These are phyloP conservation scores for Malus domestica DNA, from an alignment of 306 rosid genomes.

Conservation along the genomic window ASM211411v1 NC_041801.1:33362001-33362500, in stretches of 20 bases:
- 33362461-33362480: no score
- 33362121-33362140: conserved; percentile 38
- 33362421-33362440: no score
- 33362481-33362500: no score
- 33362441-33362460: no score
- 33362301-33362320: not conserved
- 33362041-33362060: conserved; percentile 43
- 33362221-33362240: conserved; percentile 27
- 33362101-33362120: conserved; percentile 17
- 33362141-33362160: conserved; percentile 11
- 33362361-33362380: no score
- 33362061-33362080: conserved; percentile 36
- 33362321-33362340: not conserved
- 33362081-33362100: conserved; percentile 40
- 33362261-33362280: conserved; percentile 42
- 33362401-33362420: no score
- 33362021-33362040: conserved; percentile 22
- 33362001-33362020: not conserved
- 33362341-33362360: not conserved
- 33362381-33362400: no score
- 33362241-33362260: conserved; percentile 38
- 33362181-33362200: conserved; percentile 14
- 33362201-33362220: conserved; percentile 7
- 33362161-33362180: conserved; percentile 14
- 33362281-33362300: conserved; percentile 35